Evolutionary conservation across 2,329 filamentous ascomycete species (phyloP), one percentile per base, ranked within the genome.

Genomic region (Stromatinia cepivora): DNA sequence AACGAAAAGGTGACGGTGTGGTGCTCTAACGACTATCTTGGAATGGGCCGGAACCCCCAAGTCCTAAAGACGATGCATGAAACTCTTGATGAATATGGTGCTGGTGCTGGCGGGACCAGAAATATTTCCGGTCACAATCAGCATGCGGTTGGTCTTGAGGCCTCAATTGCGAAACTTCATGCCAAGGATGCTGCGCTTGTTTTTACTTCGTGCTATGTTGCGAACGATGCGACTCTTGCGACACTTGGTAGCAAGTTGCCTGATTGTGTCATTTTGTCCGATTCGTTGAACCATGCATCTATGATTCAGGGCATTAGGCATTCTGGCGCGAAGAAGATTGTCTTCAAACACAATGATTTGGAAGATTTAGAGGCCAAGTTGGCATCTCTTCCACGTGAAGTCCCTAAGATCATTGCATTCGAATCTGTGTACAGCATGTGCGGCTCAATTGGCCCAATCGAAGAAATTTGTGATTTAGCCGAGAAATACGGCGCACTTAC

Each of bases 351-450:
- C 83, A 99, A 99, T 77, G 94, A 99, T 77, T 81, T 98, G n/a
- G 88, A 86, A 54, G 95, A 99, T 77, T 84, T 99, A 22, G 95
- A 99, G 83, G 88, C 88, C 64, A 98, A 99, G 82, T 85, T 99
- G 73, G 93, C 94, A 3, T 91, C 93, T 17, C 86, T 99, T 54
- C 93, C 94, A 0, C 82, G 91, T 0, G 86, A 95, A 71, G 87
- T 92, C 48, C 95, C 95, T 70, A 99, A 99, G 84, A 97, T 99
- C 74, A 99, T 99, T 74, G 95, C 95, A 3, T 99, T 98, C 74
- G 95, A 99, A 82, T 97, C 93, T 42, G 95, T 99, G 4, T 99
- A 99, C 83, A 97, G 93, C 84, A 99, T 99, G 95, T 99, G 95
- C 79, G 95, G 95, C 72, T 97, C 93, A 22, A 92, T 99, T 79